Evolutionary conservation across 306 rosid genomes (phyloP).

Genomic region (Dalbergia cochinchinensis): DNA sequence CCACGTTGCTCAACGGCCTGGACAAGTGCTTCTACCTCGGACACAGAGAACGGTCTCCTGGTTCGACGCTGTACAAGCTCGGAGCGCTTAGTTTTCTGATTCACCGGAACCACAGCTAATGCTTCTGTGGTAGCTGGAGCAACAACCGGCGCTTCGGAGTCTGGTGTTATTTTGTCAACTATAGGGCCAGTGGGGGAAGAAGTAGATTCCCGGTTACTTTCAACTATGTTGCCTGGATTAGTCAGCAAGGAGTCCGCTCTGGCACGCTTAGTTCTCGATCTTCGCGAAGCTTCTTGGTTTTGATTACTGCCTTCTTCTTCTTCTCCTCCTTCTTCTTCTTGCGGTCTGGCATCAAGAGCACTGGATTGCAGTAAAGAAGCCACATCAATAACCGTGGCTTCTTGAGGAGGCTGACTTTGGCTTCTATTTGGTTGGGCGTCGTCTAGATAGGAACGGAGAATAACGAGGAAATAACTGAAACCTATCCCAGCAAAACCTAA

Average conservation of each 20-base stretch:
- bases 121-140: conserved; percentile 69
- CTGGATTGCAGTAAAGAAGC: too few species aligned
- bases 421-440: background rate
- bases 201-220: conserved; percentile 55
- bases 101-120: conserved; percentile 76
- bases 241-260: too few species aligned
- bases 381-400: too few species aligned
- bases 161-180: conserved; percentile 57
- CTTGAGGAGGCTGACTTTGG: too few species aligned
- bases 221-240: too few species aligned
- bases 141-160: conserved; percentile 73
- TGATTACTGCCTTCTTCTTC: too few species aligned
- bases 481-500: background rate
- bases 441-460: background rate
- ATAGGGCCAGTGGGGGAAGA: conserved; percentile 62
- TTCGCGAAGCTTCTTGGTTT: too few species aligned
- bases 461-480: background rate
- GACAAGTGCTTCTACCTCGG: conserved; percentile 96
- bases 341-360: too few species aligned
- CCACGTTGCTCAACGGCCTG: conserved; percentile 95
- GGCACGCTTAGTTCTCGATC: too few species aligned
- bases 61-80: conserved; percentile 92
- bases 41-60: conserved; percentile 89
- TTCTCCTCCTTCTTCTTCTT: too few species aligned
- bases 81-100: conserved; percentile 70